phyloP scores from a whole-genome alignment of 2,329 filamentous ascomycete genomes.

The Neonectria ditissima region DNA sequence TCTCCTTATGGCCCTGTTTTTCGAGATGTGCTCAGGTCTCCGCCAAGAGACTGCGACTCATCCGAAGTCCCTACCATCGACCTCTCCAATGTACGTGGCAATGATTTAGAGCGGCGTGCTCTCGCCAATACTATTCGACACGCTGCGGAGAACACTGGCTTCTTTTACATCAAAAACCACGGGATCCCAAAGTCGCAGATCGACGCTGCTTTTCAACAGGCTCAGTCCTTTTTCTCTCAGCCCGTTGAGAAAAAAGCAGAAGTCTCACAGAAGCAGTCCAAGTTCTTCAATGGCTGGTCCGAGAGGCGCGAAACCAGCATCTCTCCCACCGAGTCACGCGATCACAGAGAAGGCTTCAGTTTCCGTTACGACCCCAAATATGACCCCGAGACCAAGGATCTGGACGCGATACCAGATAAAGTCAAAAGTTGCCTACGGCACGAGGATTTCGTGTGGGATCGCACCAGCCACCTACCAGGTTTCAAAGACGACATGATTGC shows the following conservation, averaged over 20 bases:
- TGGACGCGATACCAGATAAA: conserved; percentile 57
- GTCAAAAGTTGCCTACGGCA: conserved; percentile 56
- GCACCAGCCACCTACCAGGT: conserved; percentile 53
- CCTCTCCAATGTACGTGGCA: conserved; percentile 55
- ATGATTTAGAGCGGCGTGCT: conserved; percentile 49
- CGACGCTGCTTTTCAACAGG: conserved; percentile 48
- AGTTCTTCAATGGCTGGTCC: conserved; percentile 15
- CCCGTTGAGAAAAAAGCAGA: conserved; percentile 56
- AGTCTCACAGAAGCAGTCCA: conserved; percentile 50
- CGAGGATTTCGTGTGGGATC: conserved; percentile 65
- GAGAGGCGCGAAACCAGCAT: conserved; percentile 3
- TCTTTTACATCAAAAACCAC: conserved; percentile 68
- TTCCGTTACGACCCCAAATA: conserved; percentile 65
- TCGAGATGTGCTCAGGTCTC: not conserved
- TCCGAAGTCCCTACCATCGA: conserved; percentile 67
- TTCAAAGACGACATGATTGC: conserved; percentile 60
- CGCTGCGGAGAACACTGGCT: conserved; percentile 63
- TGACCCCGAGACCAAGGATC: conserved; percentile 59
- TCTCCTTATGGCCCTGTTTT: not conserved
- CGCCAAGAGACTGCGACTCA: conserved; percentile 23
- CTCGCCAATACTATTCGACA: conserved; percentile 57
- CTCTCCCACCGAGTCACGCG: conserved; percentile 54
- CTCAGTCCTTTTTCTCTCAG: conserved; percentile 62
- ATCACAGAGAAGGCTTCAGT: conserved; percentile 63
- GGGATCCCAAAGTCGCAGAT: conserved; percentile 53